Base-by-base conservation (phyloP, 768 basidiomycete genomes). In the Collybiopsis confluens region DNA sequence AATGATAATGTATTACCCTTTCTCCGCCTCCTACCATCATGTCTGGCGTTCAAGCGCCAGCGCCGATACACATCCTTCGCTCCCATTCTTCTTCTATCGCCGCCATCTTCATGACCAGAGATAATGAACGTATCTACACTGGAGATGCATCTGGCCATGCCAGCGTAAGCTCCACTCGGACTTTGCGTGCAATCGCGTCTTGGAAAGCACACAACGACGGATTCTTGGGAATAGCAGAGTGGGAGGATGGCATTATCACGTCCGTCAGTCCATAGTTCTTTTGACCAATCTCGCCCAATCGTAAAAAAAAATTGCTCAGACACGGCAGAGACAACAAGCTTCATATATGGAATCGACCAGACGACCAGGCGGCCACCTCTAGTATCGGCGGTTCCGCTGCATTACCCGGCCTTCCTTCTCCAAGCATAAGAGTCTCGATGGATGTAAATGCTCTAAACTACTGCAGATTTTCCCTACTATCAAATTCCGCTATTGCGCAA, bases 381-480 rank as follows among this genome's bases (percentile, higher is more conserved):
- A 70, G 73, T 23, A 71, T 83, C 43, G 77, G 82, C 6, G 80
- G 82, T 16, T 81, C 85, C 2, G 88, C 85, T 1, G 73, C 79
- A 0, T 61, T 78, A 36, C 70, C 78, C 1, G 76, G 73, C 26
- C 65, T 79, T 6, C 72, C 78, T 1, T 68, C 68, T 0, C 88
- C 89, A 3, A 55, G 64, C 6, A 65, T 90, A 3, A 64, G 70
- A 10, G 87, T 85, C 60, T 87, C 88, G 0, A 70, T 98, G 66
- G 90, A 93, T 62, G 85, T 95, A 55, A 99, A 99, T 64, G 86
- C 96, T 1, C 76, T 98, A 52, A 97, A 96, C 63, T 98, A 88
- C 66, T 98, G 96, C 68, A 83, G 88, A 2, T 94, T 97, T 68
- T 88, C 90, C 6, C 72, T 98, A 2, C 64, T 88, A 35, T 66